phyloP scores from a whole-genome alignment of 1,139 yeast species.

The Magnusiomyces fungicola region DNA sequence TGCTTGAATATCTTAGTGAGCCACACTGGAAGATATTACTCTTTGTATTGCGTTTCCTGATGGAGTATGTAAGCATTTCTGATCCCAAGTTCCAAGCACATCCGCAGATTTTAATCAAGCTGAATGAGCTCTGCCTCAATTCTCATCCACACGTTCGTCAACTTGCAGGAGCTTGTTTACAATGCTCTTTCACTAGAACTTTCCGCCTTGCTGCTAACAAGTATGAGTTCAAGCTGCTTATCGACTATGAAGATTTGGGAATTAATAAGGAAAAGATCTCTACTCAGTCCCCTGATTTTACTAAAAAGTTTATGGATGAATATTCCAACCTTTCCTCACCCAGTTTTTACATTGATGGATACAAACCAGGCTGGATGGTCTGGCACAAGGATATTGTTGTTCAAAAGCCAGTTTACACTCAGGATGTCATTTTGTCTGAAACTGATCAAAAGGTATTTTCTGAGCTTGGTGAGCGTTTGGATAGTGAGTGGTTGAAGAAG shows the following conservation, averaged over 20 bases:
- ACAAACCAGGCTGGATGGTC: slow-evolving; percentile 67
- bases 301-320: slow-evolving; percentile 44
- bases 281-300: slow-evolving; percentile 37
- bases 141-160: slow-evolving; percentile 65
- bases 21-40: slow-evolving; percentile 49
- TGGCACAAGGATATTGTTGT: slow-evolving; percentile 63
- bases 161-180: slow-evolving; percentile 44
- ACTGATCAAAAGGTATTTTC: slow-evolving; percentile 39
- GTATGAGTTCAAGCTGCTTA: slow-evolving; percentile 41
- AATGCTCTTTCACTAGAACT: slow-evolving; percentile 52
- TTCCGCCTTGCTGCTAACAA: slow-evolving; percentile 50
- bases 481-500: slow-evolving; percentile 51
- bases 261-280: slow-evolving; percentile 39
- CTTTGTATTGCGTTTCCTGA: slow-evolving; percentile 33
- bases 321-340: slow-evolving; percentile 37
- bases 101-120: slow-evolving; percentile 39
- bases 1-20: slow-evolving; percentile 21
- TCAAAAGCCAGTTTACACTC: slow-evolving; percentile 24
- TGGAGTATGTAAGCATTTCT: slow-evolving; percentile 48
- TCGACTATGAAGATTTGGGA: slow-evolving; percentile 15
- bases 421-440: slow-evolving; percentile 34
- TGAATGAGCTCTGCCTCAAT: slow-evolving; percentile 50
- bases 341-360: slow-evolving; percentile 32
- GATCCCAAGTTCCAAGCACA: slow-evolving; percentile 39
- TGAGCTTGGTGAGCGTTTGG: slow-evolving; percentile 42